These are phyloP conservation scores for Penicillium sp. DNA, from an alignment of 2,329 filamentous ascomycete species.

Conservation along the genomic window DNA sequence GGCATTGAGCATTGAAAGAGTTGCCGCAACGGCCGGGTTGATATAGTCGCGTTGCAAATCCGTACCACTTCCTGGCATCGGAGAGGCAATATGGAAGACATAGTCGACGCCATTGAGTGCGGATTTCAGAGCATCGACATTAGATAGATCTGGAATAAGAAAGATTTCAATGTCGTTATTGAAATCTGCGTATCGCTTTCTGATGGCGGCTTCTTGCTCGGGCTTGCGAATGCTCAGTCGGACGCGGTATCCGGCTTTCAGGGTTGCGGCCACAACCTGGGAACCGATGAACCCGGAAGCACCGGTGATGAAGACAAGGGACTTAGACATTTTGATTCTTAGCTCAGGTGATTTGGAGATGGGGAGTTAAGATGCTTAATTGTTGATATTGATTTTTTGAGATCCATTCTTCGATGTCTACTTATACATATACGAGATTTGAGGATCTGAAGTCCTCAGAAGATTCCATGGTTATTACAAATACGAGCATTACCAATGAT, in stretches of 20 bases:
- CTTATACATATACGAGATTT: not conserved
- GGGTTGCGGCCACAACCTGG: slow-evolving; percentile 4
- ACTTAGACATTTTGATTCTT: not conserved
- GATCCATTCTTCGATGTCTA: not conserved
- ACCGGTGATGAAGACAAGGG: slow-evolving; percentile 23
- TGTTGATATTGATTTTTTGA: not conserved
- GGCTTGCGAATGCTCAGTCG: slow-evolving; percentile 18
- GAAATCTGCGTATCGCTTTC: slow-evolving; percentile 5
- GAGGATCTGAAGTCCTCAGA: not conserved
- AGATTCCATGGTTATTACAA: not conserved
- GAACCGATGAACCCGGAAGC: slow-evolving; percentile 27
- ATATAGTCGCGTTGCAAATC: slow-evolving; percentile 13
- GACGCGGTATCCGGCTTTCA: slow-evolving; percentile 20
- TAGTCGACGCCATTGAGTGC: slow-evolving; percentile 17
- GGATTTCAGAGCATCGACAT: slow-evolving; percentile 3
- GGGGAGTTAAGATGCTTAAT: not conserved
- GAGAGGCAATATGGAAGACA: slow-evolving; percentile 24
- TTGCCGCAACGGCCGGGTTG: slow-evolving; percentile 7
- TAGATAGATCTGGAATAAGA: slow-evolving; percentile 18
- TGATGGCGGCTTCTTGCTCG: slow-evolving; percentile 11
- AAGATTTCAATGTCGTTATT: slow-evolving; percentile 12
- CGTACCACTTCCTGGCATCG: slow-evolving; percentile 2
- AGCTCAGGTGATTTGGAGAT: not conserved
- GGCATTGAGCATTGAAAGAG: not conserved
- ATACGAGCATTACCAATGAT: not conserved